These are phyloP conservation scores for Tetracladium setigerum DNA, from an alignment of 495 filamentous ascomycete genomes.

Conservation along the genomic window DNA sequence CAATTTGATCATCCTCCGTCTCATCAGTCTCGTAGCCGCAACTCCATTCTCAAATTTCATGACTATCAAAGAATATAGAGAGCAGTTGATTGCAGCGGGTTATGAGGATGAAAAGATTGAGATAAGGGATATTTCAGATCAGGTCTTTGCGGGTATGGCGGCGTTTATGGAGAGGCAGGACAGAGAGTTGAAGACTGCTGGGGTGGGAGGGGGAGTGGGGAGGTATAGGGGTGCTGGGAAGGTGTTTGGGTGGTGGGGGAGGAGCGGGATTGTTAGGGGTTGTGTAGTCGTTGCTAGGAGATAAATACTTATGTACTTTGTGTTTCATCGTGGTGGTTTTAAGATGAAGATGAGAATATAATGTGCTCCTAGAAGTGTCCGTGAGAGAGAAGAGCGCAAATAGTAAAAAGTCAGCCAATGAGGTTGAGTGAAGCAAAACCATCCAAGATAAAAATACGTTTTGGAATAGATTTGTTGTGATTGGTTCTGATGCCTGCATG, in stretches of 20 bases:
- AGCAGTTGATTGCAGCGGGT: slow-evolving; percentile 25
- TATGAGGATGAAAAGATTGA: slow-evolving; percentile 30
- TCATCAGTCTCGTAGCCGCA: not conserved
- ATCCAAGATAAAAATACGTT: too few species aligned
- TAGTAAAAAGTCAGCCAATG: too few species aligned
- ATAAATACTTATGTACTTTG: not conserved
- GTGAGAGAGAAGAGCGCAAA: too few species aligned
- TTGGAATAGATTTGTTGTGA: too few species aligned
- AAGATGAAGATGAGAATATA: too few species aligned
- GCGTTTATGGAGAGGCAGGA: slow-evolving; percentile 28
- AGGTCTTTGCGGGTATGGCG: slow-evolving; percentile 35
- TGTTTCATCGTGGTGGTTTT: too few species aligned
- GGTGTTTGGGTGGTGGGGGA: slow-evolving; percentile 41
- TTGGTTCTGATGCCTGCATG: too few species aligned
- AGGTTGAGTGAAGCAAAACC: too few species aligned
- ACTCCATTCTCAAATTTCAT: slow-evolving; percentile 5
- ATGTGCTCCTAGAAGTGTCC: too few species aligned
- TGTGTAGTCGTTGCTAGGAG: slow-evolving; percentile 35
- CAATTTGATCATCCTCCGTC: not conserved
- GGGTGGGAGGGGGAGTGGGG: slow-evolving; percentile 32
- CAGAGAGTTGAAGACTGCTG: slow-evolving; percentile 14
- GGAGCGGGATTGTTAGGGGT: slow-evolving; percentile 32
- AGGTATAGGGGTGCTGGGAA: slow-evolving; percentile 27
- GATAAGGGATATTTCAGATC: slow-evolving; percentile 35
- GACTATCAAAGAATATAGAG: not conserved